Evolutionary conservation across 331 rosid species (phyloP), one percentile per base, ranked within the genome.

Genomic region (Quercus phellos): DNA sequence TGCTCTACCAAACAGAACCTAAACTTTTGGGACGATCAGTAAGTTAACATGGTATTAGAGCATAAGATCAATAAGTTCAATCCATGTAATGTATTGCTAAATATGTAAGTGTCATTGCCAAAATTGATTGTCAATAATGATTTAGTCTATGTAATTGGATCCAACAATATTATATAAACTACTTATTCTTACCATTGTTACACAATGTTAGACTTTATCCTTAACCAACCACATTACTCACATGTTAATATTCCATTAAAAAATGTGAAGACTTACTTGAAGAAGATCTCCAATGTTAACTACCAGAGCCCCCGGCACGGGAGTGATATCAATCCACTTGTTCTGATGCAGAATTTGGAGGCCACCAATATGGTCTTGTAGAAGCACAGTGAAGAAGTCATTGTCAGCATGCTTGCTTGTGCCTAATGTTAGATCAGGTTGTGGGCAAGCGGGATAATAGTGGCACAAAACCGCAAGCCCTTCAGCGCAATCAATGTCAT

Each of bases 361-460:
- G 2, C 93, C 97, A 12, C 93, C 92, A 38, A 90, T 80, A 24
- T 84, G 79, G 77, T 90, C 95, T 55, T 86, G 97, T 4, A 90
- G 85, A 72, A 92, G 87, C 17, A 92, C 77, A 0, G 89, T 88
- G 59, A 92, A 58, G 81, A 92, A 92, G 82, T 16, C 67, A 34
- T 35, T 46, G 16, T 83, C 89, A 4, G 80, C 19, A 18, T 88
- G 91, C 55, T 74, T 80, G 70, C 24, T 55, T 6, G 68, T 8
- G 29, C 91, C 88, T 1, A 85, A 4, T 19, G 88, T 76, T 32
- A 80, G 30, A n/a, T 85, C 84, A 4, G 89, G 88, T 32, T 80
- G 77, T 0, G 86, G 91, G 9, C 91, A 88, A 1, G 89, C 6
- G 0, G 88, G 91, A 50, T 88, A 85, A 54, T 74, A 83, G 55